These are phyloP conservation scores for Suhomyces sp. DNA, from an alignment of 805 yeast species.

Conservation along the genomic window DNA sequence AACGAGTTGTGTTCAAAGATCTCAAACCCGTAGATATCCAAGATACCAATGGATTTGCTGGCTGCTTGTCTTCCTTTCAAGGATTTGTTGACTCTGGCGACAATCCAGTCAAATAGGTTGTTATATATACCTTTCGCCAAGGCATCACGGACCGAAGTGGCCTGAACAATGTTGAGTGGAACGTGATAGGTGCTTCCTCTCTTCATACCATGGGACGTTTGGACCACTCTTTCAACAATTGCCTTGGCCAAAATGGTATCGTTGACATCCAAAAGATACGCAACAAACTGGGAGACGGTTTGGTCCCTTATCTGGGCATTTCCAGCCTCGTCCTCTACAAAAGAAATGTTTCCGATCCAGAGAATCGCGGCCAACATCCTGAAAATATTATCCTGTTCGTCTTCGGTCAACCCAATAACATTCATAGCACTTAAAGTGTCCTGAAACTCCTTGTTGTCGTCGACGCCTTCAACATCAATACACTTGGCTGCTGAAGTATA, in stretches of 20 bases:
- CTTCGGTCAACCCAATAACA: conserved; percentile 75
- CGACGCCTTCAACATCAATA: conserved; percentile 79
- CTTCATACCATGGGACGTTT: conserved; percentile 83
- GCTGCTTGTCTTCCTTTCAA: conserved; percentile 47
- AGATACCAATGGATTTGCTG: conserved; percentile 79
- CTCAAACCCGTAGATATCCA: conserved; percentile 95
- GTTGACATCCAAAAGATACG: conserved; percentile 82
- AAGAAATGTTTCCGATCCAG: conserved; percentile 93
- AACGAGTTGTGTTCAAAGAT: conserved; percentile 93
- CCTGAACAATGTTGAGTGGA: conserved; percentile 88
- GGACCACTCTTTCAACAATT: conserved; percentile 76
- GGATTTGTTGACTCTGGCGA: conserved; percentile 81
- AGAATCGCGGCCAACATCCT: conserved; percentile 77
- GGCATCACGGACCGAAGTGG: conserved; percentile 92
- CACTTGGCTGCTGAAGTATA: conserved; percentile 88
- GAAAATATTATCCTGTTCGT: conserved; percentile 89
- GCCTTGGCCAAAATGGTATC: conserved; percentile 63
- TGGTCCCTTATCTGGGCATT: conserved; percentile 79
- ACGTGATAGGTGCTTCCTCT: conserved; percentile 94
- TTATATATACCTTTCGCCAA: conserved; percentile 91
- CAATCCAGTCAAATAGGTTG: conserved; percentile 95
- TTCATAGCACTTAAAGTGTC: conserved; percentile 87
- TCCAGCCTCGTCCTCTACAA: conserved; percentile 82
- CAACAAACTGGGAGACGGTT: conserved; percentile 92
- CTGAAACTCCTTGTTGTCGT: conserved; percentile 73